Evolutionary conservation across 2,329 filamentous ascomycete species (phyloP), one percentile per base, ranked within the genome.

Genomic region (Neonectria faginata): DNA sequence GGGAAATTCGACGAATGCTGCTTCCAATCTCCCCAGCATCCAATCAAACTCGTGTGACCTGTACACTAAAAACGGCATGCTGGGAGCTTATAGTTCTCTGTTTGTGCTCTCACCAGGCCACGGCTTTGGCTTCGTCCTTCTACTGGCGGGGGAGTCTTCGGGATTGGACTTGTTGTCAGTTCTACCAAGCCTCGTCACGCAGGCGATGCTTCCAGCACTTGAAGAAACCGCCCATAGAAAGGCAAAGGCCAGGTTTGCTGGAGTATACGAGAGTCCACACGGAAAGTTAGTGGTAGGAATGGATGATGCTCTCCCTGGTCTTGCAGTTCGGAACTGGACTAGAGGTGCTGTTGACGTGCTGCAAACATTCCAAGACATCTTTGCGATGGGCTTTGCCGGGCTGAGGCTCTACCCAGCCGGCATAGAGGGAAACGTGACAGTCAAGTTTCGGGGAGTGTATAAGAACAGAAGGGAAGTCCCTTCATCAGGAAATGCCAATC

Each of bases 81-180:
- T 81, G 9, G 77, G 77, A 18, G 51, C 64, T 29, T 84, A 83
- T 67, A 75, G 77, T 63, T 67, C 77, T n/a, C 57, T 74, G 4
- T 61, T 84, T 3, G 76, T 73, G 9, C 69, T 85, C 5, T 68
- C 84, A 0, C 81, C 82, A 0, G 81, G 84, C 65, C 83, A 83
- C 62, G 77, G 78, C 42, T 60, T 82, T 6, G 62, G 58, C 3
- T 44, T 64, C 36, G 48, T 31, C 3, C 22, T 69, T 10, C n/a
- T 66, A 5, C 11, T 60, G 11, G 67, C 67, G 14, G 58, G 79
- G 4, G 22, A 41, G 11, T 41, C 42, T 11, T 25, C 20, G 6
- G 51, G 20, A 1, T 7, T 41, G n/a, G 58, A 55, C 22, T 7
- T 61, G 10, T 39, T n/a, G 31, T 4, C 20, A 7, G 5, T 48